Evolutionary conservation across 2,329 filamentous ascomycete species (phyloP).

Genomic region (Colletotrichum phormii): DNA sequence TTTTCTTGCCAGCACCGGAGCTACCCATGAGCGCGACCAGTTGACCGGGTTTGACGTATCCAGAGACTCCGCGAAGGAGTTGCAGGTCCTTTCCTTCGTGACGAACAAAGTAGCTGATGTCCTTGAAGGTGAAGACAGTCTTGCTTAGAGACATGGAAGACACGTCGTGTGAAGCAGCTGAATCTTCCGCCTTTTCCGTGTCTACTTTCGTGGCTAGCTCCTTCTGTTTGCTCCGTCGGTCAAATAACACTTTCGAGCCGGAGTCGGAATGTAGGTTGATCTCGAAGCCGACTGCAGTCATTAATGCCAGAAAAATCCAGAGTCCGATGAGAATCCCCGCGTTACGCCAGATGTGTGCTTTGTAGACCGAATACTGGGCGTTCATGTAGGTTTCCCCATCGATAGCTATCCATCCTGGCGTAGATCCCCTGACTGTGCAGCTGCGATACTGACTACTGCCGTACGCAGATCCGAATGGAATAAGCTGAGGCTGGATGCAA

Average conservation of each 20-base stretch:
- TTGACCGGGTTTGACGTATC: slow-evolving; percentile 77
- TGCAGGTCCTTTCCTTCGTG: slow-evolving; percentile 58
- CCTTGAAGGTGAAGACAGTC: slow-evolving; percentile 26
- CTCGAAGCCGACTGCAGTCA: background rate
- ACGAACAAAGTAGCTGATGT: slow-evolving; percentile 24
- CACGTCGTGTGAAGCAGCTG: background rate
- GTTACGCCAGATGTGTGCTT: slow-evolving; percentile 39
- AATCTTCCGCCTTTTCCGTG: background rate
- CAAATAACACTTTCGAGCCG: background rate
- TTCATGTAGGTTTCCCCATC: background rate
- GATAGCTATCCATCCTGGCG: slow-evolving; percentile 42
- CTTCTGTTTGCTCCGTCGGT: background rate
- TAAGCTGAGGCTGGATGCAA: slow-evolving; percentile 54
- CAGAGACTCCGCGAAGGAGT: slow-evolving; percentile 73
- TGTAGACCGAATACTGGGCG: slow-evolving; percentile 29
- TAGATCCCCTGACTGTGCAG: background rate
- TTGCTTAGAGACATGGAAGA: slow-evolving; percentile 1
- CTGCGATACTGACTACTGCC: background rate
- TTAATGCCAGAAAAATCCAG: slow-evolving; percentile 32
- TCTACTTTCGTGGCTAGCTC: background rate
- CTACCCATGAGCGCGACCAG: slow-evolving; percentile 70
- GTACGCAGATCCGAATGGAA: slow-evolving; percentile 16
- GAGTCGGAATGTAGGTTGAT: background rate
- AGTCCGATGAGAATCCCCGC: slow-evolving; percentile 34
- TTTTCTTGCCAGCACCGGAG: slow-evolving; percentile 44